Conservation (phyloP, 1,284 basidiomycete species). For the Puccinia horiana region DNA sequence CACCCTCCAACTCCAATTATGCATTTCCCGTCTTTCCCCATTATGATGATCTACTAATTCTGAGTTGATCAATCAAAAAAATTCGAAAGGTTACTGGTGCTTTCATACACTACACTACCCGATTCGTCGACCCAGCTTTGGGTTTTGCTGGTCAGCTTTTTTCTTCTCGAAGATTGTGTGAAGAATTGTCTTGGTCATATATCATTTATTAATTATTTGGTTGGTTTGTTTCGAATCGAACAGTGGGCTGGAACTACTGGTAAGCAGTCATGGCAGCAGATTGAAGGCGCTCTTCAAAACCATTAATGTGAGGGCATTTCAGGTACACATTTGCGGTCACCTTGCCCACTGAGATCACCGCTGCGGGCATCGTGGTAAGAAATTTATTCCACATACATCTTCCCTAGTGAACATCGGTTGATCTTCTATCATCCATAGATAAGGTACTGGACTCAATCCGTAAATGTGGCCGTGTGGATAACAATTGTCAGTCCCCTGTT, state of each 20-base stretch:
- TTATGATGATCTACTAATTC: not conserved
- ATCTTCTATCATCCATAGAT: not conserved
- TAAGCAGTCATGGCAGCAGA: not conserved
- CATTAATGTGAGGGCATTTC: not conserved
- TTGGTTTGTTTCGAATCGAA: not conserved
- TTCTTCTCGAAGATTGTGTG: not conserved
- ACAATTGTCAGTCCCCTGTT: not conserved
- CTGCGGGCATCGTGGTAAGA: constrained; percentile 39
- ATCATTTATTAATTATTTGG: not conserved
- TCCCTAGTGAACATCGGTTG: constrained; percentile 17
- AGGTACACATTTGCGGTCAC: constrained; percentile 64
- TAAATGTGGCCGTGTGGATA: constrained; percentile 20
- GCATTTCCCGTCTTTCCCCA: not conserved
- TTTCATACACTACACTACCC: constrained; percentile 28
- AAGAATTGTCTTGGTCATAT: not conserved
- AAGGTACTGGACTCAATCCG: constrained; percentile 51
- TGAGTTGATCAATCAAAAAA: not conserved
- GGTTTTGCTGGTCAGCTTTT: constrained; percentile 29
- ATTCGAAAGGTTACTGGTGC: constrained; percentile 14
- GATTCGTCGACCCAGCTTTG: constrained; percentile 38
- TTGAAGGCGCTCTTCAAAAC: not conserved
- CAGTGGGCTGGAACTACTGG: constrained; percentile 45
- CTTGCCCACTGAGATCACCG: constrained; percentile 48
- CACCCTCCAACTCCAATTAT: not conserved
- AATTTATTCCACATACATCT: constrained; percentile 59